Evolutionary conservation across 1,139 yeast genomes (phyloP).

Genomic region (Hyphopichia buzzinii): DNA sequence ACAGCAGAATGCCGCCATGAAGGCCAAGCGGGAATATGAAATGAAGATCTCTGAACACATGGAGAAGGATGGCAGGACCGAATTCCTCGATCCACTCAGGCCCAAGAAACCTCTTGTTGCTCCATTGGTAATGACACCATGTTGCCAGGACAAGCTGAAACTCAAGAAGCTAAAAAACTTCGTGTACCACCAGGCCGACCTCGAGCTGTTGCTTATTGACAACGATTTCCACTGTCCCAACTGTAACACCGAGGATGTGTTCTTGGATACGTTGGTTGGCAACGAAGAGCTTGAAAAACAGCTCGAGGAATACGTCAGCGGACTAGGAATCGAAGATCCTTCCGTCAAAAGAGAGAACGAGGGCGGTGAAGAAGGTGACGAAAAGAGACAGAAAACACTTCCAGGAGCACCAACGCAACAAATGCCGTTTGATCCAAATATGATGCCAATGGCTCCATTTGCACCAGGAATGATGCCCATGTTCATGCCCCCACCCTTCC

Average conservation of each 20-base stretch:
- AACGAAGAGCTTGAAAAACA: slow-evolving; percentile 59
- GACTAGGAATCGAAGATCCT: slow-evolving; percentile 42
- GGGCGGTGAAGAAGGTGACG: slow-evolving; percentile 14
- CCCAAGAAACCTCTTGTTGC: slow-evolving; percentile 60
- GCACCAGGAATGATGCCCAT: slow-evolving; percentile 23
- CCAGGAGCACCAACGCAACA: slow-evolving; percentile 7
- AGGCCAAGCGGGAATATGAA: slow-evolving; percentile 44
- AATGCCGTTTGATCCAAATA: slow-evolving; percentile 19
- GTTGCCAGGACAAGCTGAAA: slow-evolving; percentile 60
- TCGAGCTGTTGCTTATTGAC: slow-evolving; percentile 75
- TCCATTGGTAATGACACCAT: slow-evolving; percentile 81
- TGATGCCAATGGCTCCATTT: slow-evolving; percentile 13
- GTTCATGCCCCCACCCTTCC: slow-evolving; percentile 17
- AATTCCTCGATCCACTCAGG: slow-evolving; percentile 57
- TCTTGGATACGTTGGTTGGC: slow-evolving; percentile 65
- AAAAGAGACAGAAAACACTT: slow-evolving; percentile 32
- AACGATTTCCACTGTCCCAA: slow-evolving; percentile 90
- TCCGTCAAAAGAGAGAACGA: slow-evolving; percentile 17
- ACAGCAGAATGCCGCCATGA: slow-evolving; percentile 51
- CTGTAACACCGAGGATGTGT: slow-evolving; percentile 72
- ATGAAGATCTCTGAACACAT: slow-evolving; percentile 31
- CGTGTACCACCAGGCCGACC: slow-evolving; percentile 36
- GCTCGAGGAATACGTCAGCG: slow-evolving; percentile 51
- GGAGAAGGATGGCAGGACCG: slow-evolving; percentile 40
- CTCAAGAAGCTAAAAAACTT: slow-evolving; percentile 50